phyloP scores from a whole-genome alignment of 2,329 filamentous ascomycete genomes.

The Talaromyces islandicus region DNA sequence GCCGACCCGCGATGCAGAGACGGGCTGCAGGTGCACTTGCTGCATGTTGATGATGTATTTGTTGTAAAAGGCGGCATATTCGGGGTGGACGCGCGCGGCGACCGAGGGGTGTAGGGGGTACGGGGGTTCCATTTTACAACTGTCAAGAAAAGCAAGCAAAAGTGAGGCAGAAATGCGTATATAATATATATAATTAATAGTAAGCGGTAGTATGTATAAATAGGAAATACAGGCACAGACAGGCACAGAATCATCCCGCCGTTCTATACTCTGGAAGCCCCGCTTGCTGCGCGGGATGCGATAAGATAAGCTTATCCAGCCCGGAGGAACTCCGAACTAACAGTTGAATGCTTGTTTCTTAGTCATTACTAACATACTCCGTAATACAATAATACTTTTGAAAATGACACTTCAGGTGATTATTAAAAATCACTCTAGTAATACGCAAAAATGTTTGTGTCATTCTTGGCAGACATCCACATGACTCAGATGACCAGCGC shows the following conservation, averaged over 20 bases:
- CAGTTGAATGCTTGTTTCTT: not conserved
- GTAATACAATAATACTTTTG: no score
- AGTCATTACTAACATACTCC: no score
- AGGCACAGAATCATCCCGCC: not conserved
- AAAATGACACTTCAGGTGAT: no score
- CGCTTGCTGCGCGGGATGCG: not conserved
- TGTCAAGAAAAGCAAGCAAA: no score
- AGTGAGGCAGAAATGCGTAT: no score
- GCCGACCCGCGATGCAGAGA: constrained; percentile 46
- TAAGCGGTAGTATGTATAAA: no score
- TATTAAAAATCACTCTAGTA: no score
- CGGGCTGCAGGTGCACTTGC: constrained; percentile 51
- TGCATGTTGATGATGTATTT: constrained; percentile 45
- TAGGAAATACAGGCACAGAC: no score
- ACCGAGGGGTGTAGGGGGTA: constrained; percentile 48
- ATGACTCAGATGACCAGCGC: not conserved
- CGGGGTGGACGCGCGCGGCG: constrained; percentile 40
- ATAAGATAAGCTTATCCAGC: not conserved
- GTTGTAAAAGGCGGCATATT: constrained; percentile 51
- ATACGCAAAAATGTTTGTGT: no score
- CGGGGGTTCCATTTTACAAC: constrained; percentile 21
- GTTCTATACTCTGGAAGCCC: not conserved
- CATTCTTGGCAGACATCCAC: not conserved
- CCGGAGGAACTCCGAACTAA: not conserved
- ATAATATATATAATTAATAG: no score